phyloP scores from a whole-genome alignment of 768 basidiomycete species.

The Scleroderma citrinum region DNA sequence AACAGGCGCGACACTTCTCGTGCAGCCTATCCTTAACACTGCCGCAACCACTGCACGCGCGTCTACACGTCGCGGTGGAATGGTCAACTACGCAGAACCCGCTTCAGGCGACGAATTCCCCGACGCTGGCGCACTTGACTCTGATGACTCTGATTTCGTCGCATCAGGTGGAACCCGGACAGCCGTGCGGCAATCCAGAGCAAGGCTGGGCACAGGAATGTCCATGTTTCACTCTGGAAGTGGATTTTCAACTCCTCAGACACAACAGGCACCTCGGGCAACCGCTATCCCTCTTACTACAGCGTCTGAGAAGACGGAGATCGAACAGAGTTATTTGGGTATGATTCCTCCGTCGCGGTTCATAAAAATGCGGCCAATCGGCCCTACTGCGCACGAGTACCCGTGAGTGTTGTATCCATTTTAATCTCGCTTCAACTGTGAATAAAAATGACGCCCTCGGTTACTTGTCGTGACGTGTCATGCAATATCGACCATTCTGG shows the following conservation, averaged over 20 bases:
- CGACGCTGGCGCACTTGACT: slow-evolving; percentile 76
- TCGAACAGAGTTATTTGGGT: slow-evolving; percentile 89
- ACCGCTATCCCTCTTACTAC: slow-evolving; percentile 12
- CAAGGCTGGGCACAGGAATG: slow-evolving; percentile 42
- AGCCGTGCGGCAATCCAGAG: slow-evolving; percentile 43
- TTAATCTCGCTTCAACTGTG: slow-evolving; percentile 2
- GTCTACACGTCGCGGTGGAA: slow-evolving; percentile 55
- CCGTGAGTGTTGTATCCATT: slow-evolving; percentile 47
- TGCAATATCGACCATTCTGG: not conserved
- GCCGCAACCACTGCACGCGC: slow-evolving; percentile 39
- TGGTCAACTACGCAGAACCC: slow-evolving; percentile 83
- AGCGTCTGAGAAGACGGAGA: slow-evolving; percentile 45
- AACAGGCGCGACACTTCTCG: slow-evolving; percentile 82
- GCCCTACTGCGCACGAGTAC: slow-evolving; percentile 63
- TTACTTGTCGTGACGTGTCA: too few relatives aligned
- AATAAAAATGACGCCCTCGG: not conserved
- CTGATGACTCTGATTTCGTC: slow-evolving; percentile 78
- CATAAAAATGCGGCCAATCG: slow-evolving; percentile 54
- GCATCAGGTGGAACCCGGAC: slow-evolving; percentile 60
- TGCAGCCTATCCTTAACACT: slow-evolving; percentile 72
- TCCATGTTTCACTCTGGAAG: slow-evolving; percentile 51
- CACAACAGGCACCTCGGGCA: slow-evolving; percentile 23
- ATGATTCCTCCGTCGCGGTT: slow-evolving; percentile 75
- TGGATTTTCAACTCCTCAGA: slow-evolving; percentile 33
- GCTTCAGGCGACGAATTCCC: slow-evolving; percentile 78